Base-by-base conservation (phyloP, 2,329 filamentous ascomycete species). In the Ophiostoma triangulosporum region DNA sequence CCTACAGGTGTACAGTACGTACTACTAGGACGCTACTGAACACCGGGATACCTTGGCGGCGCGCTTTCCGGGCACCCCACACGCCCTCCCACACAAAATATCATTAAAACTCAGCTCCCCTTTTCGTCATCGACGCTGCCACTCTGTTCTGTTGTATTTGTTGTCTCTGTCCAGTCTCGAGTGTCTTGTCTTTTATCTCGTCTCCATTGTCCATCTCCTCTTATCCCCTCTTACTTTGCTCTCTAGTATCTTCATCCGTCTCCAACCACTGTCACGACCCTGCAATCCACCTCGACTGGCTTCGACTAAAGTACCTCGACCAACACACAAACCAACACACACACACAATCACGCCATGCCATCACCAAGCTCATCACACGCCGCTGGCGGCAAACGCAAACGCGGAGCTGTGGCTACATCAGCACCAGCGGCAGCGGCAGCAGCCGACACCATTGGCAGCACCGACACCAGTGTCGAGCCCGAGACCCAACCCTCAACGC, bases 361-460 rank as follows among this genome's bases (percentile, higher is more conserved):
- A 8, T 40, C 50, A 43, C 26, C 33, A 49, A 48, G 31, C 53
- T 50, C 35, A 11, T 4, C 51, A 29, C 32, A 27, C 12, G 50
- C 57, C 14, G 53, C 54, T 6, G 51, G 54, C 53, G 54, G 57
- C 51, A 60, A 60, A 29, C 58, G 58, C 8, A 60, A 60, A 50
- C 58, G 58, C 17, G 15, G 35, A 15, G 43, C n/a, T 11, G 26
- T 17, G 24, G 7, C 43, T 29, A n/a, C 43, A n/a, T 26, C 43
- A 24, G 43, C 38, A 20, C 40, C 40, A 45, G 14, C 26, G 31
- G 3, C 31, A 14, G 31, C 15, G 43, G 24, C 17, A 17, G 36
- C 49, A 2, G 11, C 50, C 12, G n/a, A 22, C 8, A 22, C 50
- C 2, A 8, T 31, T 4, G 52, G 48, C 17, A 33, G 48, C 36